A percentile compares a stretch with the other conserved stretches of the same genome.
Conservation (phyloP, 805 yeast genomes). For the Yarrowia sp. region DNA sequence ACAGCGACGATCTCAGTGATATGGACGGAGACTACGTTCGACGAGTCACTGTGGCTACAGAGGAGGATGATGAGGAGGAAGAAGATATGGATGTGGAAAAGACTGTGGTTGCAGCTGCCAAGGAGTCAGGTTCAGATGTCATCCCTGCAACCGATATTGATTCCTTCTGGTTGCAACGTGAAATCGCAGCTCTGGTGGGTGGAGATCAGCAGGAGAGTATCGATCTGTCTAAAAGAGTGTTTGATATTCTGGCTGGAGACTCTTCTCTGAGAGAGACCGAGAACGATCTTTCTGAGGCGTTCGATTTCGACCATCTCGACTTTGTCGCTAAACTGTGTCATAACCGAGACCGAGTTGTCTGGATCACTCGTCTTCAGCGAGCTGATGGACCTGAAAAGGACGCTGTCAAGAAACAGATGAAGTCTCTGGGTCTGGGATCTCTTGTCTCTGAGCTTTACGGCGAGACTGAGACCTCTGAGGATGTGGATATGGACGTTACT, state of each 20-base stretch:
- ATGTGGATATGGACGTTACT: slow-evolving; percentile 43
- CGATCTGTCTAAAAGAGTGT: slow-evolving; percentile 54
- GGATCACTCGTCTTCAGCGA: slow-evolving; percentile 59
- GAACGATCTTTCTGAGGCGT: slow-evolving; percentile 58
- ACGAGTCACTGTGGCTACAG: slow-evolving; percentile 41
- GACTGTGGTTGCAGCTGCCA: slow-evolving; percentile 10
- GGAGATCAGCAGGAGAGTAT: slow-evolving; percentile 54
- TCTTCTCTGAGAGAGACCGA: slow-evolving; percentile 58
- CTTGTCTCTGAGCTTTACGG: slow-evolving; percentile 52
- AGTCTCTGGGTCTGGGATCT: slow-evolving; percentile 52
- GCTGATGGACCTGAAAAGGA: slow-evolving; percentile 52
- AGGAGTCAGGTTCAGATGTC: slow-evolving; percentile 13
- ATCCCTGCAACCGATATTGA: slow-evolving; percentile 55
- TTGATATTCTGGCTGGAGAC: slow-evolving; percentile 53
- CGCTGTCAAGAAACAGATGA: slow-evolving; percentile 56
- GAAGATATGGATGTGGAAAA: slow-evolving; percentile 28
- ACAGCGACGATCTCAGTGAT: slow-evolving; percentile 45
- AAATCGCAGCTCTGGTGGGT: slow-evolving; percentile 51
- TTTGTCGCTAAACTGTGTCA: slow-evolving; percentile 58
- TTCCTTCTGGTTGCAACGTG: slow-evolving; percentile 62
- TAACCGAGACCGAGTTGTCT: slow-evolving; percentile 61
- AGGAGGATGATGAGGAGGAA: slow-evolving; percentile 40
- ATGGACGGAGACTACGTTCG: slow-evolving; percentile 44
- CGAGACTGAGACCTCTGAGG: slow-evolving; percentile 45
- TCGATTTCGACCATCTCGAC: slow-evolving; percentile 60